Conservation (phyloP, 495 filamentous ascomycete species). For the Pyrenula aspistea region DNA sequence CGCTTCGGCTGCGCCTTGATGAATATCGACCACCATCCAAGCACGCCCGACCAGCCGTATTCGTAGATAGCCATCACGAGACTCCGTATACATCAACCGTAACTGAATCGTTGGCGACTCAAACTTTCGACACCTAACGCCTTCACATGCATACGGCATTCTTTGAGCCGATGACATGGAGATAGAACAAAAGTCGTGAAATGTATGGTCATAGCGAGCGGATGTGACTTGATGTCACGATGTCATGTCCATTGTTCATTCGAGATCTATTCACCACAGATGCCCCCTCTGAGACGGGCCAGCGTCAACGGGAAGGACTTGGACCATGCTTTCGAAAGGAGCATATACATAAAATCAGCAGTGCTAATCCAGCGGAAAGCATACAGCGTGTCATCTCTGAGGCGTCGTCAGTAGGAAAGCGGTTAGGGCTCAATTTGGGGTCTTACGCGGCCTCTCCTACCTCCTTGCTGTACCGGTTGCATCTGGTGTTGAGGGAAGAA, state of each 20-base stretch:
- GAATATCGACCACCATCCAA: not conserved
- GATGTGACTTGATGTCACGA: not conserved
- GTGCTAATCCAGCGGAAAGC: no score
- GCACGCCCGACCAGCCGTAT: not conserved
- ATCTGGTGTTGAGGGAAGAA: not conserved
- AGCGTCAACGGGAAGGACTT: not conserved
- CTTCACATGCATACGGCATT: not conserved
- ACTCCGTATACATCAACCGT: not conserved
- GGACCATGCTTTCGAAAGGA: not conserved
- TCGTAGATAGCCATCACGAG: not conserved
- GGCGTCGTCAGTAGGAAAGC: no score
- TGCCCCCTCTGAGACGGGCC: not conserved
- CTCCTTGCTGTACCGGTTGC: not conserved
- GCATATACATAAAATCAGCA: not conserved
- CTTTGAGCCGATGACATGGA: not conserved
- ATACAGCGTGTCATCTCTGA: no score
- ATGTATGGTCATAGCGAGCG: not conserved
- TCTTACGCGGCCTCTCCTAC: slow-evolving; percentile 1
- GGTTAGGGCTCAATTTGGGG: no score
- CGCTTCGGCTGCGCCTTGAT: not conserved
- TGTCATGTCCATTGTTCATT: not conserved
- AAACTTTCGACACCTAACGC: not conserved
- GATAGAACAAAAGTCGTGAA: not conserved
- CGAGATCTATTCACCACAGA: not conserved
- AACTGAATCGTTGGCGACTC: not conserved